These are phyloP conservation scores for Gossypium raimondii DNA, from an alignment of 345 rosid genomes.

Conservation along the genomic window DNA sequence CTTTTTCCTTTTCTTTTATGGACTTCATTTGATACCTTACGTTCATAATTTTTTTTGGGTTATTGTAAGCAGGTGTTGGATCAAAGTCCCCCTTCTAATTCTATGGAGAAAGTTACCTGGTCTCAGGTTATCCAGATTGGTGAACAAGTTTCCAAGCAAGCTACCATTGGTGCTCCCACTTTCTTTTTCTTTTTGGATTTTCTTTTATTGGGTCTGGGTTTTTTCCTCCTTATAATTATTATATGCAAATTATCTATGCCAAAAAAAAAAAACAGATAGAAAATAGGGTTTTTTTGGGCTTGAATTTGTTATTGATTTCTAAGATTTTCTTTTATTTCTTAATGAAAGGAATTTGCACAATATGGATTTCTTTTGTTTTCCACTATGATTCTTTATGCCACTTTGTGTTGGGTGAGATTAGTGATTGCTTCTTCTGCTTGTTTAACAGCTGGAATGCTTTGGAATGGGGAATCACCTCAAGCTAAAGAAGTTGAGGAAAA, in stretches of 20 bases:
- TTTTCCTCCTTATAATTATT: not conserved
- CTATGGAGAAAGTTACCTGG: slow-evolving; percentile 57
- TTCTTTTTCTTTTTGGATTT: not conserved
- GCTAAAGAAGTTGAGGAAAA: slow-evolving; percentile 66
- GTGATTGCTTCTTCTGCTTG: slow-evolving; percentile 16
- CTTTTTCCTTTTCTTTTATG: not conserved
- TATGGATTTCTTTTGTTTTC: not conserved
- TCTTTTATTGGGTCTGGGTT: slow-evolving; percentile 7
- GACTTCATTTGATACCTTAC: not conserved
- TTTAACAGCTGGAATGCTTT: slow-evolving; percentile 79
- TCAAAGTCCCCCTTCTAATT: slow-evolving; percentile 41
- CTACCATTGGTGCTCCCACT: slow-evolving; percentile 57
- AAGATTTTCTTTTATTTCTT: not conserved
- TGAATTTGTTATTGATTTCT: not conserved
- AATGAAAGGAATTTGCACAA: not conserved
- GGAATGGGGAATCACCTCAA: slow-evolving; percentile 69
- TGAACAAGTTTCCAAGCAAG: slow-evolving; percentile 77
- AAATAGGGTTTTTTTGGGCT: not conserved
- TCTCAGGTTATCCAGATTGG: slow-evolving; percentile 69
- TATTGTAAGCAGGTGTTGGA: slow-evolving; percentile 43
- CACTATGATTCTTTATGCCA: not conserved
- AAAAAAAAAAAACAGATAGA: not conserved
- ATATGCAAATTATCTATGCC: not conserved
- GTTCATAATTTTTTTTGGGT: not conserved
- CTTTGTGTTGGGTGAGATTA: not conserved